Percentiles rank a stretch among this genome's conserved stretches.
Evolutionary conservation across 768 basidiomycete genomes (phyloP).

Genomic region (Lactarius psammicola): DNA sequence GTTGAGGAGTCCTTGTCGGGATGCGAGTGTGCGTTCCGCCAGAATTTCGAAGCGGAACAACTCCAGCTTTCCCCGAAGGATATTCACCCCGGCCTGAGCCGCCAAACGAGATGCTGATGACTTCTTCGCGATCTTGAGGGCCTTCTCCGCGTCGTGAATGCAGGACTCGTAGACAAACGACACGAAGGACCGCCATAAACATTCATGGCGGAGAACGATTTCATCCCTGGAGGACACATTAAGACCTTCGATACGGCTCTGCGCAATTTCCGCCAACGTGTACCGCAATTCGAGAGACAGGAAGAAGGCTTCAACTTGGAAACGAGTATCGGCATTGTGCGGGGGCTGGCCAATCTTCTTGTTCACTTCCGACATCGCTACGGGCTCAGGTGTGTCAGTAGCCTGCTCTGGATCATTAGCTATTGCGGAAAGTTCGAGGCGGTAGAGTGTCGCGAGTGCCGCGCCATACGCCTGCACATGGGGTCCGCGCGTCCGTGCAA

Average conservation of each 20-base stretch:
- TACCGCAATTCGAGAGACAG: constrained; percentile 39
- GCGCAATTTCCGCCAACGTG: constrained; percentile 36
- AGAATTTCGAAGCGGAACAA: constrained; percentile 32
- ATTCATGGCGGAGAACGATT: constrained; percentile 16
- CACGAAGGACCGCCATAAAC: constrained; percentile 30
- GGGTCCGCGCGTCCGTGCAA: constrained; percentile 34
- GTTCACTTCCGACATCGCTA: constrained; percentile 34
- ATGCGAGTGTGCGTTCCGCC: constrained; percentile 12
- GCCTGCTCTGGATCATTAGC: constrained; percentile 28
- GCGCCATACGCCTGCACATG: constrained; percentile 39
- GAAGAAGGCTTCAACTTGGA: constrained; percentile 38
- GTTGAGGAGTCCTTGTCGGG: constrained; percentile 6
- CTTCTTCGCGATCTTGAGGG: constrained; percentile 28
- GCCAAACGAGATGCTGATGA: constrained; percentile 35
- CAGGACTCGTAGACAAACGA: constrained; percentile 34
- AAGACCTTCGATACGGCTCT: constrained; percentile 30
- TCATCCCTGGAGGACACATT: constrained; percentile 10
- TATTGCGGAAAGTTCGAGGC: constrained; percentile 33
- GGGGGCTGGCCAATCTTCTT: constrained; percentile 37
- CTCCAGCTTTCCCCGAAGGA: constrained; percentile 34
- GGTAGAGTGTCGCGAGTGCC: constrained; percentile 36
- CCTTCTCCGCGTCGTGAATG: constrained; percentile 32
- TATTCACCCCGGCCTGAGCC: constrained; percentile 29
- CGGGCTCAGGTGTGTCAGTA: constrained; percentile 31
- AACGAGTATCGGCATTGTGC: constrained; percentile 38